Base-by-base conservation (phyloP, 1,284 basidiomycete species). In the Sporisorium reilianum region DNA sequence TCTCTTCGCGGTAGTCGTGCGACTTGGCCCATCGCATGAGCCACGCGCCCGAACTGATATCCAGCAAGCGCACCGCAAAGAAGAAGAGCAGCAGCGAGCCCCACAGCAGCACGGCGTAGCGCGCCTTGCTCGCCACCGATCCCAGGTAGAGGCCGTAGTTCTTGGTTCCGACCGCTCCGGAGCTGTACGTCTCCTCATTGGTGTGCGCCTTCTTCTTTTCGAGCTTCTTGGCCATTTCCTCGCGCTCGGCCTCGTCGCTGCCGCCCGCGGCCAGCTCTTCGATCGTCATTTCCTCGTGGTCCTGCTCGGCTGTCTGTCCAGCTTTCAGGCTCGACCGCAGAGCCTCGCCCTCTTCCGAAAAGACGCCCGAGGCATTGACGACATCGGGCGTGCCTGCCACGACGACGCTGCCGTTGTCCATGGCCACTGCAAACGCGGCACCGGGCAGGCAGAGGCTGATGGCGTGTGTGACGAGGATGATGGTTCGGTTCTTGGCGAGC, bases 391-490 rank as follows among this genome's bases (percentile, higher is more conserved):
- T 88, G 0, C 91, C 91, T 73, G 91, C 89, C 0, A 89, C 89
- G 58, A 91, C 90, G 55, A 92, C 89, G 11, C 90, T 87, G 3
- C 91, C 91, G 75, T 91, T 90, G 5, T 91, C 87, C 90, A 92
- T 90, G 18, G 90, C 89, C 7, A 92, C 88, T 22, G 91, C 86
- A 77, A 91, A 91, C 64, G 90, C 82, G 0, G 91, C 88, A 1
- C 89, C 90, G 0, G 91, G 90, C 22, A 92, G 87, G 20, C 92
- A 90, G 2, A 92, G 87, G 60, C 91, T 89, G 70, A 94, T 90
- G 78, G 95, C 93, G 83, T 96, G 94, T 0, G 93, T 94, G 38
- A 95, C 92, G 5, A 96, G 87, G 60, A 95, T 89, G 51, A 92
- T 89, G 1, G 91, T 92, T 16, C 91, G 88, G 58, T 90, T 87